Conservation (phyloP, 1,139 yeast genomes). For the Candida anutae region DNA sequence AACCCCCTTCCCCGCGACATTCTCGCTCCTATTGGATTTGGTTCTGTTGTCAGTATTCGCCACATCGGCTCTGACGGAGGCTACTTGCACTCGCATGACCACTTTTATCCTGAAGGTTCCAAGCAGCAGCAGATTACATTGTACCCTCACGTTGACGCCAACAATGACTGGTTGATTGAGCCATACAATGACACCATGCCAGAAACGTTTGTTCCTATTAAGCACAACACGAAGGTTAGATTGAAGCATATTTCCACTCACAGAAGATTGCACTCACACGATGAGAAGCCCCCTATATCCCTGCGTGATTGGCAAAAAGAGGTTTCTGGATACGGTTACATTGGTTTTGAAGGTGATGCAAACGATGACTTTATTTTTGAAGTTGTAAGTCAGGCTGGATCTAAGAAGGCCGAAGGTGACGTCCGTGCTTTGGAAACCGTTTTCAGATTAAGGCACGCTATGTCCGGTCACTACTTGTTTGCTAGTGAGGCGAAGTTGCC, state of each 20-base stretch:
- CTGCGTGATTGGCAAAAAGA: conserved; percentile 96
- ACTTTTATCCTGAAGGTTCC: conserved; percentile 83
- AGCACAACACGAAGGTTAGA: conserved; percentile 75
- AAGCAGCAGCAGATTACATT: conserved; percentile 91
- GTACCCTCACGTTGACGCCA: conserved; percentile 85
- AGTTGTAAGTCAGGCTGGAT: conserved; percentile 40
- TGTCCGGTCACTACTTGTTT: conserved; percentile 84
- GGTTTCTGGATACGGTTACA: conserved; percentile 84
- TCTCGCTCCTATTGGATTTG: conserved; percentile 79
- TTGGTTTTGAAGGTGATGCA: conserved; percentile 89
- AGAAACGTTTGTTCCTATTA: conserved; percentile 53
- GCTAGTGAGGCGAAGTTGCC: conserved; percentile 85
- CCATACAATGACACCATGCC: conserved; percentile 50
- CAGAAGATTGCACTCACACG: conserved; percentile 92
- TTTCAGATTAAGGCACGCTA: conserved; percentile 81
- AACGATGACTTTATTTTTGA: conserved; percentile 94
- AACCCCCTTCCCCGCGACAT: conserved; percentile 62
- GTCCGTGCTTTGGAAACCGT: conserved; percentile 77
- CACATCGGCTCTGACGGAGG: conserved; percentile 90
- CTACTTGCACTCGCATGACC: conserved; percentile 87
- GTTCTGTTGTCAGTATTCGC: conserved; percentile 71
- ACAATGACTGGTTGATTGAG: conserved; percentile 82
- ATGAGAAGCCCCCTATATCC: conserved; percentile 87
- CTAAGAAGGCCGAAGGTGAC: conserved; percentile 47
- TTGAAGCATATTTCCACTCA: conserved; percentile 60